phyloP scores from a whole-genome alignment of 169 alveolate genomes.

The Plasmodium inui region DNA sequence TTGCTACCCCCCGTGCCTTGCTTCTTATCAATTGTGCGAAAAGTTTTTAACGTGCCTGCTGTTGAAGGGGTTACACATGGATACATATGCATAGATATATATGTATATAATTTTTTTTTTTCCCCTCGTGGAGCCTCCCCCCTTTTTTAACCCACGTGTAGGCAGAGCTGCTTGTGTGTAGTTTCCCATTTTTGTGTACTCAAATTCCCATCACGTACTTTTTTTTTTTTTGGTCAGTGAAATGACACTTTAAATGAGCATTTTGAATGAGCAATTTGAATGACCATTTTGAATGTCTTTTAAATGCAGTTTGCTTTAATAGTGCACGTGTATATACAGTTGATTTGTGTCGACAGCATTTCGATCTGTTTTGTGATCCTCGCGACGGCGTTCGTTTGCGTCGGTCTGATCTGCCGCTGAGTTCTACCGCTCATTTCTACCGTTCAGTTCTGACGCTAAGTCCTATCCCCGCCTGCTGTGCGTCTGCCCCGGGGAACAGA shows the following conservation, averaged over 20 bases:
- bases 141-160: too few species aligned
- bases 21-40: background rate
- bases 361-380: background rate
- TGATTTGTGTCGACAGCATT: background rate
- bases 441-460: too few species aligned
- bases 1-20: background rate
- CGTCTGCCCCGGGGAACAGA: background rate
- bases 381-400: background rate
- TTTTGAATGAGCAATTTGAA: background rate
- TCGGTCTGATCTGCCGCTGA: background rate
- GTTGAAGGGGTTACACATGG: background rate
- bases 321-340: background rate
- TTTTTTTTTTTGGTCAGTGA: background rate
- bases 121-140: too few species aligned
- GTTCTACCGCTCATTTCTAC: background rate
- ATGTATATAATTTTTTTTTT: background rate
- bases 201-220: background rate
- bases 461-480: background rate
- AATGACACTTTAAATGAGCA: background rate
- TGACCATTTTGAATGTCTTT: slow-evolving; percentile 23
- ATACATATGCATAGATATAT: background rate
- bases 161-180: too few species aligned
- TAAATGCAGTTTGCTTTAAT: background rate
- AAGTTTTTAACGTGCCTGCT: background rate
- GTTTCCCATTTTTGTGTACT: background rate